These are phyloP conservation scores for Alternaria tenuissima DNA, from an alignment of 2,329 filamentous ascomycete species.

Conservation along the genomic window DNA sequence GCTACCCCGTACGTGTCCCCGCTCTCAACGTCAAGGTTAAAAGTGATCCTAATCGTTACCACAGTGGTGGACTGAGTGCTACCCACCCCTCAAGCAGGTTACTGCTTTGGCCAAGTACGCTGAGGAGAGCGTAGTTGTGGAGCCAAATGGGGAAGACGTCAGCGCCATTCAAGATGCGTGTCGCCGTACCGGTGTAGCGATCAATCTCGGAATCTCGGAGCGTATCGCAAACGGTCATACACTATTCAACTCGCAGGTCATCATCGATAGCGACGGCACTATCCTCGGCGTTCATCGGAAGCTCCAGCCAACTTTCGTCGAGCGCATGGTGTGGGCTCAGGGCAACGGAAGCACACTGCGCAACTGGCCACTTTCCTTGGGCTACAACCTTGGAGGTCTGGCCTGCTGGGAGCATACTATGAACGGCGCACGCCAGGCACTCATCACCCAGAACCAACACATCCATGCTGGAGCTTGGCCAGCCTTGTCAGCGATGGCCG, in stretches of 20 bases:
- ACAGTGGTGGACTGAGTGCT: slow-evolving; percentile 50
- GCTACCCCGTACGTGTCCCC: slow-evolving; percentile 42
- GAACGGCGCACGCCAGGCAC: slow-evolving; percentile 50
- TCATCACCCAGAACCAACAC: slow-evolving; percentile 46
- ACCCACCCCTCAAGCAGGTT: slow-evolving; percentile 47
- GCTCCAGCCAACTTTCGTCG: slow-evolving; percentile 48
- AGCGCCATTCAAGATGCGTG: slow-evolving; percentile 45
- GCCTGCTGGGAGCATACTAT: slow-evolving; percentile 52
- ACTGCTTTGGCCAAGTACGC: slow-evolving; percentile 44
- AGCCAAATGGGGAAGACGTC: slow-evolving; percentile 41
- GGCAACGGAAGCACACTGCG: slow-evolving; percentile 44
- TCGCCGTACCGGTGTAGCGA: slow-evolving; percentile 40
- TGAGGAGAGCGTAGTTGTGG: slow-evolving; percentile 48
- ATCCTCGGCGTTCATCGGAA: slow-evolving; percentile 51
- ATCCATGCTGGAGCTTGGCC: slow-evolving; percentile 51
- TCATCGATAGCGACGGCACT: slow-evolving; percentile 44
- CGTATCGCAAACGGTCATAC: slow-evolving; percentile 45
- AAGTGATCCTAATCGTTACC: slow-evolving; percentile 16
- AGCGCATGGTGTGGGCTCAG: slow-evolving; percentile 49
- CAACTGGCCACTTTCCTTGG: slow-evolving; percentile 40
- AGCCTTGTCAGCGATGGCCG: slow-evolving; percentile 48
- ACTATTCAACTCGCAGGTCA: slow-evolving; percentile 49
- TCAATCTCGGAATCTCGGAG: slow-evolving; percentile 48
- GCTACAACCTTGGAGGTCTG: slow-evolving; percentile 48
- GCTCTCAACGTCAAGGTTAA: slow-evolving; percentile 2